phyloP scores from a whole-genome alignment of 352 stramenopile species.

The Pythium plurisporium region DNA sequence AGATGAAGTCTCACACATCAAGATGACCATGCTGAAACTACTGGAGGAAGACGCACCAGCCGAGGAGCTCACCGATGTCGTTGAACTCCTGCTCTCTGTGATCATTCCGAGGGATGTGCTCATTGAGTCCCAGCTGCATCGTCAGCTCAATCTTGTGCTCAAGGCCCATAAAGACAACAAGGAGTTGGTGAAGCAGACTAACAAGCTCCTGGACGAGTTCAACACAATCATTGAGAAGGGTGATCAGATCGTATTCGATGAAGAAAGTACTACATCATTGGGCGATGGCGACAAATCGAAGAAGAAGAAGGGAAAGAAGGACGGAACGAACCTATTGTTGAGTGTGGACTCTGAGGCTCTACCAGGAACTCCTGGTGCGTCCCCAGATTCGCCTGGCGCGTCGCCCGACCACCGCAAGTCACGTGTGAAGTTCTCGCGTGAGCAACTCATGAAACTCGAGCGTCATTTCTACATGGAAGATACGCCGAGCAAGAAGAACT shows the following conservation, averaged over 20 bases:
- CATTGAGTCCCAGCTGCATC: slow-evolving; percentile 67
- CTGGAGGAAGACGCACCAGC: slow-evolving; percentile 75
- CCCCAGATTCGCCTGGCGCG: slow-evolving; percentile 59
- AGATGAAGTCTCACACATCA: slow-evolving; percentile 79
- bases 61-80: slow-evolving; percentile 75
- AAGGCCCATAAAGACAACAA: slow-evolving; percentile 86
- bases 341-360: slow-evolving; percentile 56
- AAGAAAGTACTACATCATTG: background rate
- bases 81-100: slow-evolving; percentile 76
- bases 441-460: slow-evolving; percentile 75
- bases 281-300: slow-evolving; percentile 35
- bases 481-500: slow-evolving; percentile 70
- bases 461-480: slow-evolving; percentile 83
- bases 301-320: slow-evolving; percentile 54
- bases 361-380: slow-evolving; percentile 46
- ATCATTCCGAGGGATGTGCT: slow-evolving; percentile 73
- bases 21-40: slow-evolving; percentile 83
- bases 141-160: slow-evolving; percentile 68
- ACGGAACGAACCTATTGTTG: slow-evolving; percentile 37
- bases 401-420: slow-evolving; percentile 61
- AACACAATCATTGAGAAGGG: slow-evolving; percentile 62
- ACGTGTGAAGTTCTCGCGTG: slow-evolving; percentile 73
- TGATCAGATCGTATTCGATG: slow-evolving; percentile 17
- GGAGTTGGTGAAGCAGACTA: slow-evolving; percentile 78
- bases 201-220: slow-evolving; percentile 76